Base-by-base conservation (phyloP, 768 basidiomycete genomes). In the Pisolithus orientalis region DNA sequence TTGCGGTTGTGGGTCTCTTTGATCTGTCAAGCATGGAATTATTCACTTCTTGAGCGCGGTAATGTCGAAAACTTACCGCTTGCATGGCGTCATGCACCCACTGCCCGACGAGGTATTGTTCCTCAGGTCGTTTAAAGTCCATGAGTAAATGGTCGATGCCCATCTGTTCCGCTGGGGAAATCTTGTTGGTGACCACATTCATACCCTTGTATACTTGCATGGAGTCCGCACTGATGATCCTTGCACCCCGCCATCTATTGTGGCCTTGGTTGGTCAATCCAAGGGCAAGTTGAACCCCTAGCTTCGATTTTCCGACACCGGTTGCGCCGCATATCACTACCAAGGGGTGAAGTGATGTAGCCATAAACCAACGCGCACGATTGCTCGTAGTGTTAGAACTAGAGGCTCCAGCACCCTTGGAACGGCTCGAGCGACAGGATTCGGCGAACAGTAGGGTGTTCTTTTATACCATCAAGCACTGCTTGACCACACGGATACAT, bases 181-280 rank as follows among this genome's bases (percentile, higher is more conserved):
- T 79, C 71, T 99, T 98, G 70, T 98, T 98, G 27, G 95, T 98
- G 61, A 96, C 85, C 48, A 94, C 74, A 68, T 96, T 88, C 67
- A 97, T 79, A 0, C 95, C 95, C 16, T 75, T 74, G 67, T 97
- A 98, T 11, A 93, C 85, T 68, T 99, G 96, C 95, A 99, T 97
- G 11, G 95, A 83, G 69, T 99, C 96, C 9, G 94, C 91, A 64
- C 96, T 98, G 64, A 98, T 85, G 58, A 98, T 78, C 62, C 83
- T 82, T 6, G 83, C 85, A 11, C 82, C 80, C 13, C 66, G 70
- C 78, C 82, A 85, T 44, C 9, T 32, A 3, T 70, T 66, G 28
- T 49, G 21, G 24, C 44, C 27, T 9, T 52, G 40, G 25, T 17
- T 5, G 32, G 75, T 63, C 24, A 86, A 65, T 53, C 73, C 75